These are phyloP conservation scores for Rhizoclosmatium sp. DNA, from an alignment of 192 early-diverging fungal genomes.

Conservation along the genomic window DNA sequence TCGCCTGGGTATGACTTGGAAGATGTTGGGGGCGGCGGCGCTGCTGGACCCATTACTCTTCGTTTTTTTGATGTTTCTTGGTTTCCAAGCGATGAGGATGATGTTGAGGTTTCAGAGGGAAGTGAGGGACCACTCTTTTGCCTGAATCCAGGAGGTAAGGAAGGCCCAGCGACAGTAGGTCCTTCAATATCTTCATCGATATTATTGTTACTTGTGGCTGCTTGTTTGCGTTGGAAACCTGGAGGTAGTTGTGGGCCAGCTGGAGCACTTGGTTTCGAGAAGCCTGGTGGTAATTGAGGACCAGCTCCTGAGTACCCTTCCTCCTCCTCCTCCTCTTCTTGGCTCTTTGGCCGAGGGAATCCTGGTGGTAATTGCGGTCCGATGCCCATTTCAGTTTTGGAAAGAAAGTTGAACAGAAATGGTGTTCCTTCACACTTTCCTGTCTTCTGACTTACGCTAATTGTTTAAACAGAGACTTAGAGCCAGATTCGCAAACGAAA, in stretches of 20 bases:
- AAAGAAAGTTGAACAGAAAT: slow-evolving; percentile 1
- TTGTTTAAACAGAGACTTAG: slow-evolving; percentile 17
- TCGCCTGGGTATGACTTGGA: background rate
- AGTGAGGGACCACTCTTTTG: too few species aligned
- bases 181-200: too few species aligned
- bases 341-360: background rate
- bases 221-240: background rate
- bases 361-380: slow-evolving; percentile 24
- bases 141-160: background rate
- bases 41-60: slow-evolving; percentile 27
- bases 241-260: slow-evolving; percentile 4
- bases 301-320: background rate
- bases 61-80: slow-evolving; percentile 6
- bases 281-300: background rate
- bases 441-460: background rate
- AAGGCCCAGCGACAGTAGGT: background rate
- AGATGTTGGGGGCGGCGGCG: background rate
- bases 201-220: background rate
- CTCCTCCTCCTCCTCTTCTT: background rate
- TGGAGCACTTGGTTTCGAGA: background rate
- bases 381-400: slow-evolving; percentile 1
- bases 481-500: slow-evolving; percentile 22
- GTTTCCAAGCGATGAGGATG: background rate
- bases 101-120: too few species aligned
- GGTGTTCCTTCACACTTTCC: background rate